phyloP scores from a whole-genome alignment of 2,329 filamentous ascomycete genomes.

The Alternaria rosae region DNA sequence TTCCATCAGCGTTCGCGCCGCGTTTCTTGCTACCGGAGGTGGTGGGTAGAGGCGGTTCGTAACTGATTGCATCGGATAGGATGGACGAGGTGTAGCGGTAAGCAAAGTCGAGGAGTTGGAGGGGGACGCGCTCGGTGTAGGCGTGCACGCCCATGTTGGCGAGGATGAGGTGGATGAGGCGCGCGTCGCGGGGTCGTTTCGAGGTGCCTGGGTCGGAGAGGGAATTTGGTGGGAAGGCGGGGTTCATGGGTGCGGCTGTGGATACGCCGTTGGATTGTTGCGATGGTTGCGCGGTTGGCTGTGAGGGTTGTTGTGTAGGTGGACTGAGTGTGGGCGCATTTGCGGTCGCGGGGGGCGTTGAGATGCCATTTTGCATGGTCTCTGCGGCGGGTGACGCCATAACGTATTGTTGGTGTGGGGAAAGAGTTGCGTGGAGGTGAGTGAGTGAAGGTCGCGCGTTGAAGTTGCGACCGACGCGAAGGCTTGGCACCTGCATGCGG shows the following conservation, averaged over 20 bases:
- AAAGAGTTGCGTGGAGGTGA: too few relatives aligned
- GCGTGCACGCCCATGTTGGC: conserved; percentile 79
- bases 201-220: conserved; percentile 41
- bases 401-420: too few relatives aligned
- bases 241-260: conserved; percentile 16
- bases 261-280: conserved; percentile 24
- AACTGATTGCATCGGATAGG: conserved; percentile 66
- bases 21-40: conserved; percentile 30
- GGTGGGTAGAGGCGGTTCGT: conserved; percentile 38
- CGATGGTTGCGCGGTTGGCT: background rate
- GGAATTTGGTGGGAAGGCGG: conserved; percentile 43
- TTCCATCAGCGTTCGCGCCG: conserved; percentile 20
- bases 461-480: conserved; percentile 6
- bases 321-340: conserved; percentile 43
- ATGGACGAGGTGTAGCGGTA: conserved; percentile 81
- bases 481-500: conserved; percentile 15
- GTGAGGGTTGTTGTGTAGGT: conserved; percentile 26
- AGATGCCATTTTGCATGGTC: conserved; percentile 48
- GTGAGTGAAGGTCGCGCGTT: background rate
- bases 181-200: conserved; percentile 75
- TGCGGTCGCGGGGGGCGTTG: conserved; percentile 47
- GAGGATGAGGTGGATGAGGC: conserved; percentile 80
- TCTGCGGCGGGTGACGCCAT: conserved; percentile 49
- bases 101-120: conserved; percentile 84
- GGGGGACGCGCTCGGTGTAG: conserved; percentile 82